Conservation (phyloP, 2,329 filamentous ascomycete species). For the Epicoccum sorghinum region DNA sequence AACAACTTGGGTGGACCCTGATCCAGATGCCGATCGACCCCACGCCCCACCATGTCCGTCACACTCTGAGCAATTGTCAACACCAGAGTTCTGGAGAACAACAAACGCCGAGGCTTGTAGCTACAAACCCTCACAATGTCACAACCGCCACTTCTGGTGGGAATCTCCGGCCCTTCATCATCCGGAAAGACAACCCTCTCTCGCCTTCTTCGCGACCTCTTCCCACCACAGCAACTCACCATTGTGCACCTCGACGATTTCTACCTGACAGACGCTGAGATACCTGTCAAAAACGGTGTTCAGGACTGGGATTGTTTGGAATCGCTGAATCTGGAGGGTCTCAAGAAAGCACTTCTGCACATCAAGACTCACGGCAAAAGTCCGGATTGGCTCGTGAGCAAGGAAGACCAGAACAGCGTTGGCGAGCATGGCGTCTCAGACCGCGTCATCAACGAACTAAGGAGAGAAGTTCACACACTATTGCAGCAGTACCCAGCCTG, state of each 20-base stretch:
- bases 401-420: slow-evolving; percentile 64
- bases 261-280: slow-evolving; percentile 79
- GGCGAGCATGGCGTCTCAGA: slow-evolving; percentile 47
- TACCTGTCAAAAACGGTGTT: slow-evolving; percentile 59
- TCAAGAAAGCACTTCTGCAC: slow-evolving; percentile 70
- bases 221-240: slow-evolving; percentile 66
- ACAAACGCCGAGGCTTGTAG: neutral
- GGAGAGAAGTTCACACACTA: slow-evolving; percentile 18
- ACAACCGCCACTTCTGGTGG: slow-evolving; percentile 66
- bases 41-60: slow-evolving; percentile 15
- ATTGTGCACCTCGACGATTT: slow-evolving; percentile 97
- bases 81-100: neutral
- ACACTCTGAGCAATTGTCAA: neutral
- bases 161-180: slow-evolving; percentile 87
- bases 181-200: slow-evolving; percentile 95
- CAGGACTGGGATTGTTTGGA: slow-evolving; percentile 92
- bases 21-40: slow-evolving; percentile 8
- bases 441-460: slow-evolving; percentile 48
- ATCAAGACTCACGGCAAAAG: slow-evolving; percentile 72
- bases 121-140: neutral
- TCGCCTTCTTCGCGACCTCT: slow-evolving; percentile 80
- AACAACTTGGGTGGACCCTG: slow-evolving; percentile 15
- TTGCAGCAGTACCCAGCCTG: slow-evolving; percentile 22
- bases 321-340: slow-evolving; percentile 72
- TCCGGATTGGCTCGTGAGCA: slow-evolving; percentile 55